Evolutionary conservation across 768 basidiomycete species (phyloP), one percentile per base, ranked within the genome.

Genomic region (Termitomyces sp.): DNA sequence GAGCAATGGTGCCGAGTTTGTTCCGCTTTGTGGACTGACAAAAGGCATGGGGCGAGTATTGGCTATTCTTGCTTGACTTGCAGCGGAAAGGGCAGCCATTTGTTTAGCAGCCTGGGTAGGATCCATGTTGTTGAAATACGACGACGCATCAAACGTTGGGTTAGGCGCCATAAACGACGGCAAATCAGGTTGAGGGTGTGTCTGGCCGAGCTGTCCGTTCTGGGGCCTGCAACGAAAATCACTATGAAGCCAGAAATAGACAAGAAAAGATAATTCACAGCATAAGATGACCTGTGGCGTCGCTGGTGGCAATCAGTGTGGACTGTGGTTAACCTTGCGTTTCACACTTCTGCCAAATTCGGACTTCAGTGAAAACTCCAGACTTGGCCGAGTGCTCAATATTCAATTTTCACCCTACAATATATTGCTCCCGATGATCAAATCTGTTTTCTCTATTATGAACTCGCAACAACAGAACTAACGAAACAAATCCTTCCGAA

Each of bases 41-140:
- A 70, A 64, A 58, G 74, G 57, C 54, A 71, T 63, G 50, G 69
- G 69, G 58, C 75, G 71, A 72, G 76, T 79, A 63, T 81, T 83
- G 67, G 81, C 74, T 63, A 82, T 80, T 73, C 85, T 78, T 68
- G 83, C 81, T 65, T 83, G 78, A 64, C 78, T 84, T 51, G 78
- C 86, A 55, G 81, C 85, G 65, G 78, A 85, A 64, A 92, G 82
- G 11, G 87, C 87, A 33, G 88, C 87, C 83, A 91, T 88, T 74
- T 93, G 91, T 71, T 91, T 93, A 59, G 87, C 87, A 52, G 80
- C 84, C 47, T 84, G 78, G 53, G 81, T 78, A 59, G 87, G 76
- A 72, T 92, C 88, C 63, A 90, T 77, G 67, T 73, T 72, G 65
- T 70, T 78, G 75, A 83, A 82, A 63, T 74, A 74, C 15, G 68